phyloP scores from a whole-genome alignment of 2,329 filamentous ascomycete species.

The Aspergillus aculeatinus region DNA sequence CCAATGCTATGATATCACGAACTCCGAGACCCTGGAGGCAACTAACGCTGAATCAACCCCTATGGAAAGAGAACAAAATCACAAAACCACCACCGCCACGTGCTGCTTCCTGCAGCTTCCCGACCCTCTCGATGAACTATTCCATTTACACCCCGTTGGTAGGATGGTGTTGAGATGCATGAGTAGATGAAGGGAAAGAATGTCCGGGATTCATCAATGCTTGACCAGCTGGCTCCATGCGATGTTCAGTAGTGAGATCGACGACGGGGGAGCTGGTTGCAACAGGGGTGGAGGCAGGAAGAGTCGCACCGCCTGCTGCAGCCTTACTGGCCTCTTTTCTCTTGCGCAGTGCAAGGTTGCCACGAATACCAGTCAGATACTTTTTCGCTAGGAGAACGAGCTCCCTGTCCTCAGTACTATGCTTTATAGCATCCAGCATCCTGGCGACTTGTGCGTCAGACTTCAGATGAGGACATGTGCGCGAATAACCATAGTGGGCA shows the following conservation, averaged over 20 bases:
- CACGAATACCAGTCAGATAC: conserved; percentile 59
- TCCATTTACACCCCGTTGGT: neutral
- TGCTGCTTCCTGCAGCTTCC: neutral
- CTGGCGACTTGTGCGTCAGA: conserved; percentile 62
- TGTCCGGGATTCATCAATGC: neutral
- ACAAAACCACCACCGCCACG: neutral
- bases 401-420: conserved; percentile 55
- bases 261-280: neutral
- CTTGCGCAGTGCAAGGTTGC: conserved; percentile 54
- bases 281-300: neutral
- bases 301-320: conserved; percentile 4
- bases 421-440: conserved; percentile 63
- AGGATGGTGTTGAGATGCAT: neutral
- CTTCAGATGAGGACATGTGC: conserved; percentile 62
- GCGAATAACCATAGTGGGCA: conserved; percentile 57
- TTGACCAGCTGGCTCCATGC: neutral
- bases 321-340: conserved; percentile 32
- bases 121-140: neutral
- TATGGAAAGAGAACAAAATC: neutral
- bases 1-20: neutral
- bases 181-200: neutral
- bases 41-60: neutral
- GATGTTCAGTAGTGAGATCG: neutral
- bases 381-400: conserved; percentile 55
- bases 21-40: neutral